Conservation (phyloP, 345 rosid species). For the Euphorbia peplus region DNA sequence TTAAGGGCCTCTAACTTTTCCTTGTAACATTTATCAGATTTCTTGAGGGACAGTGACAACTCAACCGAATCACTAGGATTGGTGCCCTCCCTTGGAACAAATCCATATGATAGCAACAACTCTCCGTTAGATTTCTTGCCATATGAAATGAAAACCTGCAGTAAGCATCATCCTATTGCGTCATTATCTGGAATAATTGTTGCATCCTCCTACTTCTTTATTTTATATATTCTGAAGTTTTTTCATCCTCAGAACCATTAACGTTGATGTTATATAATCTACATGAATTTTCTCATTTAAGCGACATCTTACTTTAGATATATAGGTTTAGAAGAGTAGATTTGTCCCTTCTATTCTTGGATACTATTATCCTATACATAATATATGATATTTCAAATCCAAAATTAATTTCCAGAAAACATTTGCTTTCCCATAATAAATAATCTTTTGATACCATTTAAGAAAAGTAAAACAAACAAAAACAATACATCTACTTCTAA, state of each 20-base stretch:
- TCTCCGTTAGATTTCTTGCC: slow-evolving; percentile 95
- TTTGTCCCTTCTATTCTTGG: background rate
- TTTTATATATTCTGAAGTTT: too few relatives aligned
- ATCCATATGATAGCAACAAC: slow-evolving; percentile 83
- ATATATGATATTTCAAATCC: background rate
- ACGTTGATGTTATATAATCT: background rate
- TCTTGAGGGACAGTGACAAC: slow-evolving; percentile 61
- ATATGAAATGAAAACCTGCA: slow-evolving; percentile 96
- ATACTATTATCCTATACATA: background rate
- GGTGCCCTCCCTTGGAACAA: slow-evolving; percentile 90
- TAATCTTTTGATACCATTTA: background rate
- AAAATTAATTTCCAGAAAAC: background rate
- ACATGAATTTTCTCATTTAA: background rate
- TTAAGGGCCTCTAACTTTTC: slow-evolving; percentile 74
- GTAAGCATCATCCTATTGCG: slow-evolving; percentile 8
- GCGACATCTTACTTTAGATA: background rate
- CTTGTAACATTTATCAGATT: slow-evolving; percentile 67
- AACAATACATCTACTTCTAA: background rate
- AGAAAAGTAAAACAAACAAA: background rate
- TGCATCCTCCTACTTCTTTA: background rate
- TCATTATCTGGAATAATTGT: background rate
- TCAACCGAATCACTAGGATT: slow-evolving; percentile 91
- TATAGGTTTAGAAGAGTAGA: background rate
- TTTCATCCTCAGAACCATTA: background rate
- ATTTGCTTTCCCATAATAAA: background rate